phyloP scores from a whole-genome alignment of 148 eudicot genomes.

The Silene latifolia region DNA sequence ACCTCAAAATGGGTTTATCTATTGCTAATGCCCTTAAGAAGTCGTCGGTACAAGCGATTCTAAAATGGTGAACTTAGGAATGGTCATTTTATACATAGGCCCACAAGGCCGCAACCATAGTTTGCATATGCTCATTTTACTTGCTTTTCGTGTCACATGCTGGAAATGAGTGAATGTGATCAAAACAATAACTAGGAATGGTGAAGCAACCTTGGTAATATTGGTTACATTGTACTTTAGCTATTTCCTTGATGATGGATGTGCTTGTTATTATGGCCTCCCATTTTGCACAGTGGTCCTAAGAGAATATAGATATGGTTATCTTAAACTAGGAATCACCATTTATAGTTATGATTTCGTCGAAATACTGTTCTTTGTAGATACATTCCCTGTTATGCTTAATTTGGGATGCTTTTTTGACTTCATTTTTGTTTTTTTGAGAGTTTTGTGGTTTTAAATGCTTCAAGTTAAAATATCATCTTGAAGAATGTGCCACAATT shows the following conservation, averaged over 20 bases:
- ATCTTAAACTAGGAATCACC: constrained; percentile 4
- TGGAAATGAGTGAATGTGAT: constrained; percentile 3
- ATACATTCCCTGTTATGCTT: constrained; percentile 2
- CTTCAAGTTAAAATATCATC: background rate
- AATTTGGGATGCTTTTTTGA: background rate
- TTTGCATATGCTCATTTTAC: constrained; percentile 22
- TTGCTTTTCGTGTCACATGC: constrained; percentile 26
- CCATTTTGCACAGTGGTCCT: constrained; percentile 26
- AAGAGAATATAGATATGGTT: background rate
- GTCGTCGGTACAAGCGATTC: no score
- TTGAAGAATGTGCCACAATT: constrained; percentile 11
- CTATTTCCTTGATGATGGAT: constrained; percentile 11
- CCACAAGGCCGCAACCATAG: background rate
- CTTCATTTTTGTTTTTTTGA: background rate
- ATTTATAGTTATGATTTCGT: background rate
- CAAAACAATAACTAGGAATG: constrained; percentile 31
- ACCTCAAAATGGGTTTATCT: no score
- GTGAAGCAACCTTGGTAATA: constrained; percentile 20
- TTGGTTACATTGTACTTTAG: constrained; percentile 17
- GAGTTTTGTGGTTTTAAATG: constrained; percentile 3
- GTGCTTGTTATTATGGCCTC: constrained; percentile 22
- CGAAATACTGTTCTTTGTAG: background rate
- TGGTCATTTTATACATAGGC: constrained; percentile 12
- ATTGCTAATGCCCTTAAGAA: no score
- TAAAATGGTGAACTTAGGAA: background rate